A percentile compares a stretch with the other conserved stretches of the same genome.
phyloP scores from a whole-genome alignment of 345 rosid species.

The Clarkia xantiana region DNA sequence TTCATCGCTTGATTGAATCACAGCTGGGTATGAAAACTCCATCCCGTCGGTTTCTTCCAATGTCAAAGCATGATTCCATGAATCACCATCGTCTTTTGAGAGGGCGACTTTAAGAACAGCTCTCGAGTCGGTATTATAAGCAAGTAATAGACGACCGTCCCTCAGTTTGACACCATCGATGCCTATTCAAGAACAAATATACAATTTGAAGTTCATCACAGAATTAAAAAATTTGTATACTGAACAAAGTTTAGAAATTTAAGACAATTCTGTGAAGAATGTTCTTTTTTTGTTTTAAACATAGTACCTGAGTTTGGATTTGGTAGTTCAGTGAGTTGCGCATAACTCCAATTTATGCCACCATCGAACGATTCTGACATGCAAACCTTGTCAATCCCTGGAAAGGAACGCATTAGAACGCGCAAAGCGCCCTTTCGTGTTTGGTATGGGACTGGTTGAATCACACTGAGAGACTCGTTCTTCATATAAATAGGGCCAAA shows the following conservation, averaged over 20 bases:
- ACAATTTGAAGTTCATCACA: no score
- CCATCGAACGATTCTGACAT: slow-evolving; percentile 61
- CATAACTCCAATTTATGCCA: slow-evolving; percentile 61
- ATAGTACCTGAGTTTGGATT: slow-evolving; percentile 90
- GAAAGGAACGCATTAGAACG: slow-evolving; percentile 48
- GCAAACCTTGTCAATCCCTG: slow-evolving; percentile 51
- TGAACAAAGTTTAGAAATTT: no score
- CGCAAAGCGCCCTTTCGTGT: slow-evolving; percentile 51
- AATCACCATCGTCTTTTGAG: slow-evolving; percentile 63
- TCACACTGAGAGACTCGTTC: slow-evolving; percentile 61
- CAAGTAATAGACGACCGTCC: slow-evolving; percentile 59
- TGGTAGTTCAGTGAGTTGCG: slow-evolving; percentile 53
- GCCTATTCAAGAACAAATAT: slow-evolving; percentile 19
- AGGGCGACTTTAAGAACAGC: slow-evolving; percentile 66
- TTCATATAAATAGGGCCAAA: slow-evolving; percentile 63
- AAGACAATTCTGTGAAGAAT: no score
- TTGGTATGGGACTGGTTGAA: slow-evolving; percentile 78
- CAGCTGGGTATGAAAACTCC: slow-evolving; percentile 91
- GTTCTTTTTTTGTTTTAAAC: no score
- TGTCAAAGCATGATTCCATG: slow-evolving; percentile 57
- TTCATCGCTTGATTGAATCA: slow-evolving; percentile 67
- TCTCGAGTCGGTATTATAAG: slow-evolving; percentile 70
- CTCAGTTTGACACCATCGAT: no score
- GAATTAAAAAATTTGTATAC: no score
- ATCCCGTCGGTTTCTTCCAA: slow-evolving; percentile 47